Conservation (phyloP, 2,329 filamentous ascomycete genomes). For the Colletotrichum cereale region DNA sequence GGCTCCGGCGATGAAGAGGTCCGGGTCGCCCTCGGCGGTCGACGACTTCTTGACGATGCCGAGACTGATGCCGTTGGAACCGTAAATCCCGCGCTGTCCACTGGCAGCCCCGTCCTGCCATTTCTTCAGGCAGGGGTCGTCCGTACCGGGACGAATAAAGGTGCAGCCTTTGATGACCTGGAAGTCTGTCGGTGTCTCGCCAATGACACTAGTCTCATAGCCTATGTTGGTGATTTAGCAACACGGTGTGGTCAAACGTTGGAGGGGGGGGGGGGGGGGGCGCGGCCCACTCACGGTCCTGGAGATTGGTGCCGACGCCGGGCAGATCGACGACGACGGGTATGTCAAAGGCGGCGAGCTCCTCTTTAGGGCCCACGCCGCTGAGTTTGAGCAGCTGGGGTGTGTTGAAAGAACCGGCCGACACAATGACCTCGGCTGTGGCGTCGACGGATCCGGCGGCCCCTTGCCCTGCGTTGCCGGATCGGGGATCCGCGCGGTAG, state of each 20-base stretch:
- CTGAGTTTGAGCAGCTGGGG: constrained; percentile 61
- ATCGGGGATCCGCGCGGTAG: constrained; percentile 58
- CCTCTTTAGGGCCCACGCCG: constrained; percentile 56
- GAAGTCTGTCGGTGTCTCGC: constrained; percentile 45
- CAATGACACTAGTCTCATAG: constrained; percentile 45
- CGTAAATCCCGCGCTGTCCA: constrained; percentile 47
- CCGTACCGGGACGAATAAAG: constrained; percentile 44
- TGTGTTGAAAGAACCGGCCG: constrained; percentile 61
- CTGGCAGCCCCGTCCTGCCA: constrained; percentile 45
- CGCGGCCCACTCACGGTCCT: constrained; percentile 42
- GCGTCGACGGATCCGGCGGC: constrained; percentile 48
- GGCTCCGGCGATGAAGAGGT: constrained; percentile 48
- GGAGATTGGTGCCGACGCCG: constrained; percentile 70
- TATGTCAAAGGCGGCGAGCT: constrained; percentile 59
- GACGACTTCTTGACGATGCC: constrained; percentile 50
- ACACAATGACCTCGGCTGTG: constrained; percentile 60
- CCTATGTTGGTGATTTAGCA: neutral
- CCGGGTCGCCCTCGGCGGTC: constrained; percentile 45
- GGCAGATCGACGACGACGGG: constrained; percentile 67
- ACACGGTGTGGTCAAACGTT: neutral
- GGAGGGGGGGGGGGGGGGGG: no score
- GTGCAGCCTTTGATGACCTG: constrained; percentile 46
- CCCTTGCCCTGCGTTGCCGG: constrained; percentile 43
- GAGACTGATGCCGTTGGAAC: constrained; percentile 50
- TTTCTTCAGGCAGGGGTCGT: constrained; percentile 52